Base-by-base conservation (phyloP, 1,284 basidiomycete genomes). In the Fistulina hepatica region DNA sequence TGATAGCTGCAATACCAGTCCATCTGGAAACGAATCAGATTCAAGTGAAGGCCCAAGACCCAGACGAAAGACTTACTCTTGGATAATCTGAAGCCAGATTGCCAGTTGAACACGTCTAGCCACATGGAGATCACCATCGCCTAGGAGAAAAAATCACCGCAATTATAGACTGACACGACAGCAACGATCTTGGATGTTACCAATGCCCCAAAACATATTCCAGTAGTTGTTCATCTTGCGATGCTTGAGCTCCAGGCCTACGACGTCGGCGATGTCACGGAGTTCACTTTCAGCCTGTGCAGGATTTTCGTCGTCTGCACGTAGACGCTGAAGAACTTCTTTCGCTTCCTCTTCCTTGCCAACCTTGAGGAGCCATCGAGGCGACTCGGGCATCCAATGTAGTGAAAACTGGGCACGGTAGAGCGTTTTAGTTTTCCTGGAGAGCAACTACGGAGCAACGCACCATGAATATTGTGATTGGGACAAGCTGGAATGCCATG, bases 361-460 rank as follows among this genome's bases (percentile, higher is more conserved):
- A 40, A 62, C 63, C 52, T 69, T 71, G 44, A 72, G 54, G 16
- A 74, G 61, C 65, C 69, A 75, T 33, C 73, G 68, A 5, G 73
- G 73, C 13, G 67, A 71, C 46, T 76, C 73, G 43, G 64, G 65
- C 50, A 69, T 62, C 49, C 60, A 57, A 26, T 53, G 33, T 10
- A 47, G 36, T 13, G 46, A 43, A 37, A 45, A 28, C 60, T 60
- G 33, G 51, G n/a, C n/a, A n/a, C n/a, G 28, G n/a, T 30, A 3
- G 11, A 13, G 28, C 19, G 9, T 9, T 11, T 27, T 9, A 31
- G 28, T 4, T 8, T 49, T 48, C 54, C 53, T 20, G 15, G 30
- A 39, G 44, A 1, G 52, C 46, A 28, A 53, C 28, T 31, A 26
- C n/a, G 17, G 40, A 22, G 44, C 43, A 6, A 44, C 55, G 25